A percentile compares a stretch with the other conserved stretches of the same genome.
Evolutionary conservation across 2,329 filamentous ascomycete genomes (phyloP).

Genomic region (Fusarium concolor): DNA sequence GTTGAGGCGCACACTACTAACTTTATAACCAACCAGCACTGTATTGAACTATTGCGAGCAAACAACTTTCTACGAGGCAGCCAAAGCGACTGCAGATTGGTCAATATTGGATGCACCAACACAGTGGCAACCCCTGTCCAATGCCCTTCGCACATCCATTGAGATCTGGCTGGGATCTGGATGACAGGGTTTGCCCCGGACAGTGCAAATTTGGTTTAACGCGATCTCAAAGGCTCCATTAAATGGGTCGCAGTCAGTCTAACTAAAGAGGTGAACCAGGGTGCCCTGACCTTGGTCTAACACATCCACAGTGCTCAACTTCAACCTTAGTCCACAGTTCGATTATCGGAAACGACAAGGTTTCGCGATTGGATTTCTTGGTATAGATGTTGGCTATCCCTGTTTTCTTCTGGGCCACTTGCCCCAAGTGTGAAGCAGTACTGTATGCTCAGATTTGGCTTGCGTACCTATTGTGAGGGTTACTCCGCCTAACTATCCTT

Average conservation of each 20-base stretch:
- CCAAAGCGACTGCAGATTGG: constrained; percentile 20
- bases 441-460: constrained; percentile 4
- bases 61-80: constrained; percentile 25
- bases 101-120: constrained; percentile 29
- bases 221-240: constrained; percentile 40
- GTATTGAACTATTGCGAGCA: constrained; percentile 17
- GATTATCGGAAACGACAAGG: constrained; percentile 21
- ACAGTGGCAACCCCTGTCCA: constrained; percentile 35
- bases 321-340: constrained; percentile 5
- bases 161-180: constrained; percentile 40
- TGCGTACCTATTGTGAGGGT: constrained; percentile 28
- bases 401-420: neutral
- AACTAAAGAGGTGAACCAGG: constrained; percentile 13
- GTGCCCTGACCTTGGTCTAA: neutral
- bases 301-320: constrained; percentile 19
- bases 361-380: constrained; percentile 21
- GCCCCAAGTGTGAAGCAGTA: constrained; percentile 7
- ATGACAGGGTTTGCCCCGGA: constrained; percentile 41
- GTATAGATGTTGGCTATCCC: neutral
- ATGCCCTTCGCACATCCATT: constrained; percentile 23
- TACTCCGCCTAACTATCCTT: constrained; percentile 32
- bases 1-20: constrained; percentile 29
- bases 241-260: constrained; percentile 30
- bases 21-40: constrained; percentile 15
- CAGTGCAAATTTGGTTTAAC: constrained; percentile 35